Evolutionary conservation across 106 monocot species (phyloP).

Genomic region (Acanthochlamys bracteata): DNA sequence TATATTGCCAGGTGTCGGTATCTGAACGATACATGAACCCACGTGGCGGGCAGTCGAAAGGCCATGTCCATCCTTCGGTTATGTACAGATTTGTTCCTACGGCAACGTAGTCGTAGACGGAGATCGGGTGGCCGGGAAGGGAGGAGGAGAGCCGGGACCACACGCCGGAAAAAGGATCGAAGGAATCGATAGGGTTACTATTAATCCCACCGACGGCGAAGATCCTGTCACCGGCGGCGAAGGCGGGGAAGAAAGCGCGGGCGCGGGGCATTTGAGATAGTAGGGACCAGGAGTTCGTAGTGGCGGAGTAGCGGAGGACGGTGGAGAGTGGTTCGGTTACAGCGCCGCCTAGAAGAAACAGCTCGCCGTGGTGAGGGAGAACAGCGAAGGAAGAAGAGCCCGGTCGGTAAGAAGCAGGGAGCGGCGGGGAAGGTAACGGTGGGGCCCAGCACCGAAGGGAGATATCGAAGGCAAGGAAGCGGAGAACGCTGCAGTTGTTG

Average conservation of each 20-base stretch:
- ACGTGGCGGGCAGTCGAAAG: conserved; percentile 43
- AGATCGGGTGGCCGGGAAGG: conserved; percentile 18
- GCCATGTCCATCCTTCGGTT: conserved; percentile 79
- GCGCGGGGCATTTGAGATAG: conserved; percentile 30
- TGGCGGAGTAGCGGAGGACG: conserved; percentile 22
- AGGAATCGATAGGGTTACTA: conserved; percentile 10
- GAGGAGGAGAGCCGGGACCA: conserved; percentile 24
- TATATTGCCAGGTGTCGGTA: conserved; percentile 48
- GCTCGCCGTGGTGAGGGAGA: conserved; percentile 25
- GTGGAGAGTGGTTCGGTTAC: conserved; percentile 17
- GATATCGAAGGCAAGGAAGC: conserved; percentile 54
- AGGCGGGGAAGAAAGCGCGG: conserved; percentile 37
- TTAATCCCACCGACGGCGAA: conserved; percentile 27
- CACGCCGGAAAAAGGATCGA: conserved; percentile 42
- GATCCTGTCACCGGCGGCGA: conserved; percentile 21
- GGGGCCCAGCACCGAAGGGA: conserved; percentile 29
- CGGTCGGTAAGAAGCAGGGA: conserved; percentile 16
- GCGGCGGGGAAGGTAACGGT: conserved; percentile 14
- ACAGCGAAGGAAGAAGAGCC: conserved; percentile 29
- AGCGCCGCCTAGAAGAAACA: conserved; percentile 41
- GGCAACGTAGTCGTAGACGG: conserved; percentile 56
- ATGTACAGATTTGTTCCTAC: conserved; percentile 44
- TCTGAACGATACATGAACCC: conserved; percentile 45
- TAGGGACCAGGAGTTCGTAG: conserved; percentile 42
- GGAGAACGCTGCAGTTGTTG: too few relatives aligned